phyloP scores from a whole-genome alignment of 2,329 filamentous ascomycete genomes.

The Orbilia javanica region DNA sequence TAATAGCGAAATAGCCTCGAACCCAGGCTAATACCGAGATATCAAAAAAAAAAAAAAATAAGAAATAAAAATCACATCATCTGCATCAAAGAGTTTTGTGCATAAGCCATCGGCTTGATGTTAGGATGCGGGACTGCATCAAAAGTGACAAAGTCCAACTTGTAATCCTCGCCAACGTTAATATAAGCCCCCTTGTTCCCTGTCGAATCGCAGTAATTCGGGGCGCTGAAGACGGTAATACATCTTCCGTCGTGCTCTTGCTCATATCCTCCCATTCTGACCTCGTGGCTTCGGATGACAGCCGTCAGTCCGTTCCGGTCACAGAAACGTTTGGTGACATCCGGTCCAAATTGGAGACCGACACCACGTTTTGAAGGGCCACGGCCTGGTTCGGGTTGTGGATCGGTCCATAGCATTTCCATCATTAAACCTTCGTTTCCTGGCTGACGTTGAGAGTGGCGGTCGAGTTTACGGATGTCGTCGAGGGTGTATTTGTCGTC shows the following conservation, averaged over 20 bases:
- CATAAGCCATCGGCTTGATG: conserved; percentile 85
- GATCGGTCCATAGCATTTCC: conserved; percentile 99
- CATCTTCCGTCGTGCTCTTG: conserved; percentile 95
- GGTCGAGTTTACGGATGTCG: conserved; percentile 91
- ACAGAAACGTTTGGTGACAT: conserved; percentile 96
- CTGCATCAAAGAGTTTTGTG: conserved; percentile 65
- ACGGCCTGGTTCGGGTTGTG: conserved; percentile 84
- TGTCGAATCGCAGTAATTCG: conserved; percentile 96
- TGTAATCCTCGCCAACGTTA: conserved; percentile 91
- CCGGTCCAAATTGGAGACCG: conserved; percentile 94
- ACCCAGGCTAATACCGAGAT: too few relatives aligned
- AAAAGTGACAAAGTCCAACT: conserved; percentile 92
- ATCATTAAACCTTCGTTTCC: conserved; percentile 97
- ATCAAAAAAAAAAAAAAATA: too few relatives aligned
- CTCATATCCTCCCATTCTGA: conserved; percentile 99
- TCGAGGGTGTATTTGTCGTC: conserved; percentile 92
- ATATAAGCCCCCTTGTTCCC: conserved; percentile 99
- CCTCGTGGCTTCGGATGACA: conserved; percentile 96
- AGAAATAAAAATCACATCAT: conserved; percentile 50
- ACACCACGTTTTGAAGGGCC: conserved; percentile 97
- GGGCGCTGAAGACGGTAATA: conserved; percentile 98
- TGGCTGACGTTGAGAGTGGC: conserved; percentile 90
- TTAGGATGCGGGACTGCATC: conserved; percentile 96
- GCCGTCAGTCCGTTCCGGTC: conserved; percentile 95
- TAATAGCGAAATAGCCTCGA: too few relatives aligned